phyloP scores from a whole-genome alignment of 2,329 filamentous ascomycete genomes.

The Cladosporium sp. region DNA sequence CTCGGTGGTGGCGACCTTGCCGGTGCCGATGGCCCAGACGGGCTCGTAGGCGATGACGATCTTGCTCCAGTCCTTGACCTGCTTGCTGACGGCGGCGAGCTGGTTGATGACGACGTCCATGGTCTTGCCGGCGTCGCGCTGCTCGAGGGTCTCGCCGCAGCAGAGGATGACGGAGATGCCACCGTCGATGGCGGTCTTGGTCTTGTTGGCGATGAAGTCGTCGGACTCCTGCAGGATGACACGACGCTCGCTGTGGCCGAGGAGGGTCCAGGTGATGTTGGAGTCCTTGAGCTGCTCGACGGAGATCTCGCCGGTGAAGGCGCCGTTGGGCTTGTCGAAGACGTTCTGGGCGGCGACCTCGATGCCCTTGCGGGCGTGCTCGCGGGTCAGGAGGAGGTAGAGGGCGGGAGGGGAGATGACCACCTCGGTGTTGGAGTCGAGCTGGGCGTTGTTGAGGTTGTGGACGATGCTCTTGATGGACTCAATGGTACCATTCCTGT shows the following conservation, averaged over 20 bases:
- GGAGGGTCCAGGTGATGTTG: conserved; percentile 81
- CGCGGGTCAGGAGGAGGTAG: conserved; percentile 83
- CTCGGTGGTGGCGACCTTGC: conserved; percentile 82
- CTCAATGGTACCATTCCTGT: conserved; percentile 87
- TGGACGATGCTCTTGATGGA: conserved; percentile 87
- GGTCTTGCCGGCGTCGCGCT: conserved; percentile 81
- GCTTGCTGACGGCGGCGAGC: conserved; percentile 74
- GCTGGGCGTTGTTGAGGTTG: conserved; percentile 78
- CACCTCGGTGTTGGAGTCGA: conserved; percentile 80
- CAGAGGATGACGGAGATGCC: conserved; percentile 92
- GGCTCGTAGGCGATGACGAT: conserved; percentile 98
- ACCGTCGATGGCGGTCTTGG: conserved; percentile 83
- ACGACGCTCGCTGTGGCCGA: conserved; percentile 93
- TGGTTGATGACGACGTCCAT: conserved; percentile 80
- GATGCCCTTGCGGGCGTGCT: conserved; percentile 69
- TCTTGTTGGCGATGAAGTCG: conserved; percentile 82
- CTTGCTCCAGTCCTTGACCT: conserved; percentile 83
- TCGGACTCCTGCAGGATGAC: conserved; percentile 84
- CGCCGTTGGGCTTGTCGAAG: conserved; percentile 82
- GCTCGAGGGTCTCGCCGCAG: conserved; percentile 91
- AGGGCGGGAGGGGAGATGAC: conserved; percentile 87
- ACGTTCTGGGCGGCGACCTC: conserved; percentile 95
- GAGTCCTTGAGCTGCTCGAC: conserved; percentile 86
- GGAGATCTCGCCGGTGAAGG: conserved; percentile 95
- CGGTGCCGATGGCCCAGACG: conserved; percentile 91